These are phyloP conservation scores for Senna siamea DNA, from an alignment of 306 rosid genomes.

Conservation along the genomic window DNA sequence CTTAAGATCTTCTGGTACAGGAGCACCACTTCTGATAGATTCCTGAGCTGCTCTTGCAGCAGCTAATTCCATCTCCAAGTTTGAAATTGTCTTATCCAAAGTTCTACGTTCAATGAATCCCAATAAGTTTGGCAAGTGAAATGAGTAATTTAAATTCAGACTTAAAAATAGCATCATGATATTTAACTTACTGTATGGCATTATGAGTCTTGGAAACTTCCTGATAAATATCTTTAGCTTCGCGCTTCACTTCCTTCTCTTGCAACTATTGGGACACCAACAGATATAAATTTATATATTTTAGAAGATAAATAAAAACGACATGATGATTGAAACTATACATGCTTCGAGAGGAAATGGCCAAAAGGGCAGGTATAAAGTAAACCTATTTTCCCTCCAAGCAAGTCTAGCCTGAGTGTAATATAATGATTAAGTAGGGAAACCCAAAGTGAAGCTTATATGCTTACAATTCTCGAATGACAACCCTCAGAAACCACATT, in stretches of 20 bases:
- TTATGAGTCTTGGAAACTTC: slow-evolving; percentile 72
- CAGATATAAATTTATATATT: slow-evolving; percentile 10
- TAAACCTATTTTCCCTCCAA: slow-evolving; percentile 5
- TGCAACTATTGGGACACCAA: slow-evolving; percentile 56
- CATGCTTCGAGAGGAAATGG: not conserved
- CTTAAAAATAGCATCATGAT: not conserved
- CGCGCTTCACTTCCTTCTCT: slow-evolving; percentile 80
- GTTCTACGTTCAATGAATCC: slow-evolving; percentile 54
- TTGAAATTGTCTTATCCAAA: slow-evolving; percentile 86
- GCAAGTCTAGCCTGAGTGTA: not conserved
- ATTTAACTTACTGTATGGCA: slow-evolving; percentile 71
- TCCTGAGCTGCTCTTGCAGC: slow-evolving; percentile 90
- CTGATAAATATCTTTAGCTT: slow-evolving; percentile 55
- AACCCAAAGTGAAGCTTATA: slow-evolving; percentile 44
- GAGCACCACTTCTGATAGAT: slow-evolving; percentile 70
- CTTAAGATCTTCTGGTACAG: slow-evolving; percentile 60
- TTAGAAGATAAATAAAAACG: slow-evolving; percentile 23
- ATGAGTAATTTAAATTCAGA: not conserved
- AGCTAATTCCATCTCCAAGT: slow-evolving; percentile 86
- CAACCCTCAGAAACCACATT: slow-evolving; percentile 87
- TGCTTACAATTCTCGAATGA: slow-evolving; percentile 71
- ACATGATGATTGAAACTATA: not conserved
- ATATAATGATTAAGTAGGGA: not conserved
- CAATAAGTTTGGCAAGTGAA: not conserved
- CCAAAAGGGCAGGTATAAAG: not conserved